Percentiles rank a stretch among this genome's conserved stretches.
phyloP scores from a whole-genome alignment of 2,329 filamentous ascomycete species.

The Colletotrichum noveboracense region DNA sequence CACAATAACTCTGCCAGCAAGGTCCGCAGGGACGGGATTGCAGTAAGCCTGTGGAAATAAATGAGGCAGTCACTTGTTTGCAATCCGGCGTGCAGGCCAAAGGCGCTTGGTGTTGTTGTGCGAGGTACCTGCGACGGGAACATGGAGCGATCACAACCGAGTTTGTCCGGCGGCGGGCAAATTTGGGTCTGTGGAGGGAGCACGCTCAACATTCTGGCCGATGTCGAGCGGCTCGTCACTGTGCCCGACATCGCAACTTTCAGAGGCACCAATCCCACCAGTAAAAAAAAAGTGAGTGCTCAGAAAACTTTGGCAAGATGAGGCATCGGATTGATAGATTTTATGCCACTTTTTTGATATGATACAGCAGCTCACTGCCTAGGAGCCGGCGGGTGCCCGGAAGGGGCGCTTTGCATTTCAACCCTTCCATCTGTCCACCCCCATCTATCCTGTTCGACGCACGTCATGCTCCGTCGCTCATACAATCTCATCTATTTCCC shows the following conservation, averaged over 20 bases:
- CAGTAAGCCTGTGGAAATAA: background rate
- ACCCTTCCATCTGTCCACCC: background rate
- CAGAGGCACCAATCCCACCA: background rate
- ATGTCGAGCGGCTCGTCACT: background rate
- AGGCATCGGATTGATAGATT: slow-evolving; percentile 17
- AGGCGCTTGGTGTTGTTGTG: background rate
- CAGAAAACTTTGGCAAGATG: background rate
- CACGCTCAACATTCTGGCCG: slow-evolving; percentile 14
- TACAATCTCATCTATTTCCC: background rate
- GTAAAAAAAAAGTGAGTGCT: background rate
- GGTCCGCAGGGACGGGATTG: background rate
- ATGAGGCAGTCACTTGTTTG: background rate
- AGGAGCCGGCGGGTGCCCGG: slow-evolving; percentile 15
- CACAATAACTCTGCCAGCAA: background rate
- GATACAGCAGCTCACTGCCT: slow-evolving; percentile 18
- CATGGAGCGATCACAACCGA: slow-evolving; percentile 18
- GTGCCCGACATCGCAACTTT: slow-evolving; percentile 10
- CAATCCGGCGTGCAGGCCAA: background rate
- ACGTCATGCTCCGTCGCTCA: background rate
- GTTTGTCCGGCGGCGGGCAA: slow-evolving; percentile 21
- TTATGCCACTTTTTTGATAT: slow-evolving; percentile 20
- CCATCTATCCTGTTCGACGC: slow-evolving; percentile 14
- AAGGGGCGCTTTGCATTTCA: background rate
- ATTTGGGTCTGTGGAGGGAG: slow-evolving; percentile 19
- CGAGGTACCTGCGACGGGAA: slow-evolving; percentile 2